A percentile compares a stretch with the other conserved stretches of the same genome.
phyloP scores from a whole-genome alignment of 768 basidiomycete species.

The Lentinula raphanica region DNA sequence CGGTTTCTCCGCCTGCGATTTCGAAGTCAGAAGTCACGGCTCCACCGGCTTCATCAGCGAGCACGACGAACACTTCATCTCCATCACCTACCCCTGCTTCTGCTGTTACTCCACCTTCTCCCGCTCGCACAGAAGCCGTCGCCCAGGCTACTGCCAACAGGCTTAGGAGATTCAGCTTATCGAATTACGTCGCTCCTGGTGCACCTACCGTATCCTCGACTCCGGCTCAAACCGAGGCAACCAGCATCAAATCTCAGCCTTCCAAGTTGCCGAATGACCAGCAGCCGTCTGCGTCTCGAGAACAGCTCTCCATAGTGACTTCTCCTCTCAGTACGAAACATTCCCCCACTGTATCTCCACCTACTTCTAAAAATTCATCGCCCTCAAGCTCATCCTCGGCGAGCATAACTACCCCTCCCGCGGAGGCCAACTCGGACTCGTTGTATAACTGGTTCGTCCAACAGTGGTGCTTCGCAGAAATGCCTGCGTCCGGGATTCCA shows the following conservation, averaged over 20 bases:
- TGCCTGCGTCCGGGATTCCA: neutral
- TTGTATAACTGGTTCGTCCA: slow-evolving; percentile 5
- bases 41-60: neutral
- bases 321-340: neutral
- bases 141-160: slow-evolving; percentile 3
- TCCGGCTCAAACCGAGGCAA: neutral
- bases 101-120: neutral
- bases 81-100: neutral
- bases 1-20: neutral
- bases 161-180: slow-evolving; percentile 4
- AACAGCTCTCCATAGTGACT: neutral
- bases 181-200: slow-evolving; percentile 5
- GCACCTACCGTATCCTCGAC: neutral
- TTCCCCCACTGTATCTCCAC: neutral
- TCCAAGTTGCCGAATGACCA: too few relatives aligned
- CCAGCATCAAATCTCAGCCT: neutral
- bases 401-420: neutral
- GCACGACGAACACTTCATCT: neutral
- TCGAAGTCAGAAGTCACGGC: neutral
- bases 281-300: too few relatives aligned
- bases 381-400: neutral
- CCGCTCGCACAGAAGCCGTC: neutral
- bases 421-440: neutral
- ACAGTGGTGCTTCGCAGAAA: slow-evolving; percentile 6
- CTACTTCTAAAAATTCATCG: neutral